A percentile compares a stretch with the other conserved stretches of the same genome.
Evolutionary conservation across 2,329 filamentous ascomycete genomes (phyloP).

Genomic region (Ophiostoma tasmaniense): DNA sequence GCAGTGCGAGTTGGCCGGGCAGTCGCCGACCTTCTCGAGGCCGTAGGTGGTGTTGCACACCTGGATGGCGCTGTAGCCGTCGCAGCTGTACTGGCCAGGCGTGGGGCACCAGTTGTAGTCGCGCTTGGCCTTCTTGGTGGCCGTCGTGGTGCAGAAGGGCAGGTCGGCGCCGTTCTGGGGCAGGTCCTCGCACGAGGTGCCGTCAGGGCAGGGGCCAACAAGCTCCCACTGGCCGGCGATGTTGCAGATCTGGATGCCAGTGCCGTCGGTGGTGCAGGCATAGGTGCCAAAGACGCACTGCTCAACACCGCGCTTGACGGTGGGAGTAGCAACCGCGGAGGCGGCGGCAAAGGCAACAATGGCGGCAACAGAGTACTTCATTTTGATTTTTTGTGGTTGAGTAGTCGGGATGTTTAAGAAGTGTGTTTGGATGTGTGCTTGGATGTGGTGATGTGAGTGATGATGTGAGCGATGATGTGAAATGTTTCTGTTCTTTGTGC

Average conservation of each 20-base stretch:
- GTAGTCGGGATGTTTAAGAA: neutral
- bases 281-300: slow-evolving; percentile 25
- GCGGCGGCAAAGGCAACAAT: slow-evolving; percentile 14
- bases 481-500: neutral
- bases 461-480: neutral
- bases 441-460: neutral
- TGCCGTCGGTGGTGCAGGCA: slow-evolving; percentile 22
- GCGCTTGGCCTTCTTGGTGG: slow-evolving; percentile 20
- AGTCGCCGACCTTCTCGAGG: slow-evolving; percentile 22
- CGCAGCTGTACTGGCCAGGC: slow-evolving; percentile 23
- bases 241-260: slow-evolving; percentile 25
- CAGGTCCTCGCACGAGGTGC: slow-evolving; percentile 23
- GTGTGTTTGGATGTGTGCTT: neutral
- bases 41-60: slow-evolving; percentile 23
- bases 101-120: slow-evolving; percentile 21
- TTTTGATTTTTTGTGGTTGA: neutral
- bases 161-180: slow-evolving; percentile 21
- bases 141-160: slow-evolving; percentile 22
- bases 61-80: slow-evolving; percentile 23
- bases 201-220: slow-evolving; percentile 24
- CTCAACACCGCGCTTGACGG: neutral
- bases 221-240: slow-evolving; percentile 22
- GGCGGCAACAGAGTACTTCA: slow-evolving; percentile 15
- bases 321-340: slow-evolving; percentile 11
- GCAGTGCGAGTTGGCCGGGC: slow-evolving; percentile 22